Percentiles rank a stretch among this genome's conserved stretches.
Conservation (phyloP, 768 basidiomycete species). For the Termitomyces titanicus region DNA sequence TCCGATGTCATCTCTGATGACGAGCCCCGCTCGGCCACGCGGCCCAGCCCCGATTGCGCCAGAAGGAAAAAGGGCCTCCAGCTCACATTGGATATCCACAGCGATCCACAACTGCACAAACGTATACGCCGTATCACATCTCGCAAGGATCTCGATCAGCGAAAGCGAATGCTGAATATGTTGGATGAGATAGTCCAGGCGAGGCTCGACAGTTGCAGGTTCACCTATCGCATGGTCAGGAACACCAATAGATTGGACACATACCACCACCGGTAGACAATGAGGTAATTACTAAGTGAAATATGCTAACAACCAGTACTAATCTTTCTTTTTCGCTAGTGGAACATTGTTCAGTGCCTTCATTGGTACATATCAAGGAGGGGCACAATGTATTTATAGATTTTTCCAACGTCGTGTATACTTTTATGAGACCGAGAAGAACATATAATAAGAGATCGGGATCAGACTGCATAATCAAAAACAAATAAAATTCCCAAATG, state of each 20-base stretch:
- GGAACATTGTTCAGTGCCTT: too few relatives aligned
- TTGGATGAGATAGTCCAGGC: constrained; percentile 72
- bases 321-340: too few relatives aligned
- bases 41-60: constrained; percentile 39
- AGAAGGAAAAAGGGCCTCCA: constrained; percentile 60
- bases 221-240: constrained; percentile 55
- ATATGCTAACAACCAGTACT: neutral
- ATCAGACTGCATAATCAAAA: neutral
- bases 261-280: constrained; percentile 19
- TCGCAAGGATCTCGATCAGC: constrained; percentile 16
- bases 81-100: constrained; percentile 32
- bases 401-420: neutral
- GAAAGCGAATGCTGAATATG: constrained; percentile 57
- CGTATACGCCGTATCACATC: constrained; percentile 14
- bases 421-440: neutral
- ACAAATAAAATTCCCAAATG: neutral
- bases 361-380: too few relatives aligned
- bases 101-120: constrained; percentile 17
- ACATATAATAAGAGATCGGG: neutral
- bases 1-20: neutral
- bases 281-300: neutral
- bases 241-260: constrained; percentile 33
- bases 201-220: constrained; percentile 73
- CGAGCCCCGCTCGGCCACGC: constrained; percentile 16
- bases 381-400: neutral